phyloP scores from a whole-genome alignment of 345 rosid genomes.

The Adansonia digitata region DNA sequence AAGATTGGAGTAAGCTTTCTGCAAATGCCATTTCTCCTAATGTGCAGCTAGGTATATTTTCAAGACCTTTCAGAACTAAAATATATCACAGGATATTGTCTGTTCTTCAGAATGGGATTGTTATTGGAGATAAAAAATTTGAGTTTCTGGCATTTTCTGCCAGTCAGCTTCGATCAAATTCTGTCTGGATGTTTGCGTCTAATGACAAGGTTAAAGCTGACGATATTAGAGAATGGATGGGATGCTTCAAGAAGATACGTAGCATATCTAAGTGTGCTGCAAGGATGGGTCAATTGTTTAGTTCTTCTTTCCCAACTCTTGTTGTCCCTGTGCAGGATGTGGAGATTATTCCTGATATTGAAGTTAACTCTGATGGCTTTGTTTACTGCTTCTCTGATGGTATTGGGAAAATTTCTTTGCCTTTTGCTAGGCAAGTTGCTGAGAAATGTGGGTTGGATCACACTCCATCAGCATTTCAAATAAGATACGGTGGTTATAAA shows the following conservation, averaged over 20 bases:
- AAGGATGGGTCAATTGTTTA: slow-evolving; percentile 96
- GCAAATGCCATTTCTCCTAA: slow-evolving; percentile 60
- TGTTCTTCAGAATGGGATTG: slow-evolving; percentile 65
- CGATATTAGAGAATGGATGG: slow-evolving; percentile 92
- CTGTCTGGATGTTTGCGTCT: slow-evolving; percentile 97
- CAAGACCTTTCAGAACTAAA: slow-evolving; percentile 65
- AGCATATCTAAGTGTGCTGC: slow-evolving; percentile 89
- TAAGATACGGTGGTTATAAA: slow-evolving; percentile 93
- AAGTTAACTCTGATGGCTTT: slow-evolving; percentile 56
- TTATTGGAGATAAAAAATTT: slow-evolving; percentile 61
- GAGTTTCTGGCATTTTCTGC: slow-evolving; percentile 96
- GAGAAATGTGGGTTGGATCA: slow-evolving; percentile 65
- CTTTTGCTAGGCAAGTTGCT: slow-evolving; percentile 73
- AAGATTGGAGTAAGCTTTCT: slow-evolving; percentile 89
- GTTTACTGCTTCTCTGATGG: slow-evolving; percentile 93
- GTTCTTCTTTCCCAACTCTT: slow-evolving; percentile 73
- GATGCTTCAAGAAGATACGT: slow-evolving; percentile 75
- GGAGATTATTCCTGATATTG: slow-evolving; percentile 76
- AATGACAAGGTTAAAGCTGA: slow-evolving; percentile 71
- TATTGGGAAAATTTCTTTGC: slow-evolving; percentile 77
- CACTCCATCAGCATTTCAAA: slow-evolving; percentile 92
- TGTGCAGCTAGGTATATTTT: slow-evolving; percentile 53
- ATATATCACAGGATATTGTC: slow-evolving; percentile 69
- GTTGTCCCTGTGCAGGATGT: slow-evolving; percentile 62
- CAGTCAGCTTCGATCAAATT: slow-evolving; percentile 80